Conservation (phyloP, 2,329 filamentous ascomycete genomes). For the Coniochaeta sp. region DNA sequence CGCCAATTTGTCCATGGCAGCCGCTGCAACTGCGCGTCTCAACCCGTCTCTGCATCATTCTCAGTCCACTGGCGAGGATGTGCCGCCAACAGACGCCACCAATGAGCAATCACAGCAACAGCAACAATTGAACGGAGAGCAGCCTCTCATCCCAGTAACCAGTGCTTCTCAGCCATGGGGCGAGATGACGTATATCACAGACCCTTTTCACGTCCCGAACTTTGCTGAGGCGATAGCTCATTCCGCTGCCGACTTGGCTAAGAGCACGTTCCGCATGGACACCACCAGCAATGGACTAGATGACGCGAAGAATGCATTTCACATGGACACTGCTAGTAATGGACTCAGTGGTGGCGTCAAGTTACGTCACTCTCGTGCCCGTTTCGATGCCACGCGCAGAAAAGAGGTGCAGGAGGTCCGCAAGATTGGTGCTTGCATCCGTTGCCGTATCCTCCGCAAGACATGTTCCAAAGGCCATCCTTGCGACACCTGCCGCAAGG, state of each 20-base stretch:
- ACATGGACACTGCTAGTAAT: background rate
- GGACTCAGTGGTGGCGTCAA: conserved; percentile 39
- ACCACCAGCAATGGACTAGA: conserved; percentile 22
- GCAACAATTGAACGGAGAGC: conserved; percentile 4
- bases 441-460: conserved; percentile 59
- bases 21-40: conserved; percentile 47
- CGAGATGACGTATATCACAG: conserved; percentile 42
- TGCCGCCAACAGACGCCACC: conserved; percentile 13
- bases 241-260: conserved; percentile 19
- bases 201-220: conserved; percentile 18
- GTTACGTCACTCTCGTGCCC: conserved; percentile 45
- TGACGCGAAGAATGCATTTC: conserved; percentile 39
- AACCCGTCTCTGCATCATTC: conserved; percentile 39
- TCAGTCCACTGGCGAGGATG: conserved; percentile 20
- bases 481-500: conserved; percentile 56
- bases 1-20: conserved; percentile 47
- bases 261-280: conserved; percentile 49
- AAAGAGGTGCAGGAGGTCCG: conserved; percentile 60
- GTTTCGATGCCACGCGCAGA: conserved; percentile 50
- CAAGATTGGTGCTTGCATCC: conserved; percentile 57
- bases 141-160: conserved; percentile 6
- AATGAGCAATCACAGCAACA: conserved; percentile 10
- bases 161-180: conserved; percentile 38
- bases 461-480: conserved; percentile 58
- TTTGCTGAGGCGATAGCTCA: conserved; percentile 13